phyloP scores from a whole-genome alignment of 1,284 basidiomycete genomes.

The Leccinum solheimii region DNA sequence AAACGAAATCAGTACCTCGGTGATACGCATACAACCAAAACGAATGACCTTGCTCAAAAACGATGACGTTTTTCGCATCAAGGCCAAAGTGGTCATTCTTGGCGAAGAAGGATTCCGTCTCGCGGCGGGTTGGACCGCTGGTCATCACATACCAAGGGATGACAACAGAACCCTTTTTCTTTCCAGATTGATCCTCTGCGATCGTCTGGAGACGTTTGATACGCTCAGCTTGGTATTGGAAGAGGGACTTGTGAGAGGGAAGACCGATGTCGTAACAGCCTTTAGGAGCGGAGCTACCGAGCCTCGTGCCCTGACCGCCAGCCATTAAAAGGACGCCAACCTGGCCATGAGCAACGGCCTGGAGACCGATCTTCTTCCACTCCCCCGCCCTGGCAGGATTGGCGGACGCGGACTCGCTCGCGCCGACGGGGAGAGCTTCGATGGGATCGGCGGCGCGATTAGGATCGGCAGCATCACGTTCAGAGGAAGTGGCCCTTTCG shows the following conservation, averaged over 20 bases:
- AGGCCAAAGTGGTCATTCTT: slow-evolving; percentile 86
- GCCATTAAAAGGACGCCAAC: slow-evolving; percentile 97
- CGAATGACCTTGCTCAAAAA: slow-evolving; percentile 92
- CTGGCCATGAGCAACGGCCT: slow-evolving; percentile 78
- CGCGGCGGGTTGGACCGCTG: slow-evolving; percentile 88
- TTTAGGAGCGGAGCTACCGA: slow-evolving; percentile 92
- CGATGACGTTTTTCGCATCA: slow-evolving; percentile 75
- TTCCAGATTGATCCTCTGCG: slow-evolving; percentile 60
- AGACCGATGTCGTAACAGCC: slow-evolving; percentile 98
- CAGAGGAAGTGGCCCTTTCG: slow-evolving; percentile 72
- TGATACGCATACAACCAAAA: neutral
- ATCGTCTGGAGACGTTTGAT: slow-evolving; percentile 82
- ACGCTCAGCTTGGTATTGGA: slow-evolving; percentile 96
- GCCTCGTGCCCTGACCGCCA: slow-evolving; percentile 94
- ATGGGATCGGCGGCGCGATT: slow-evolving; percentile 52
- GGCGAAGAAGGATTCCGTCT: slow-evolving; percentile 87
- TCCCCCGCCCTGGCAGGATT: slow-evolving; percentile 57
- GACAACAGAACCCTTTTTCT: slow-evolving; percentile 57
- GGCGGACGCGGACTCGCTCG: slow-evolving; percentile 64
- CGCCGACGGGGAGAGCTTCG: slow-evolving; percentile 77
- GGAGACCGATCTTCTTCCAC: slow-evolving; percentile 77
- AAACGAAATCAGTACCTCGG: slow-evolving; percentile 5
- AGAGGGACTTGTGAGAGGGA: slow-evolving; percentile 90
- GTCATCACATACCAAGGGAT: slow-evolving; percentile 99
- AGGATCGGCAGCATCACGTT: slow-evolving; percentile 52